Percentiles rank a stretch among this genome's conserved stretches.
These are phyloP conservation scores for Podospora appendiculata DNA, from an alignment of 495 filamentous ascomycete species.

Conservation along the genomic window DNA sequence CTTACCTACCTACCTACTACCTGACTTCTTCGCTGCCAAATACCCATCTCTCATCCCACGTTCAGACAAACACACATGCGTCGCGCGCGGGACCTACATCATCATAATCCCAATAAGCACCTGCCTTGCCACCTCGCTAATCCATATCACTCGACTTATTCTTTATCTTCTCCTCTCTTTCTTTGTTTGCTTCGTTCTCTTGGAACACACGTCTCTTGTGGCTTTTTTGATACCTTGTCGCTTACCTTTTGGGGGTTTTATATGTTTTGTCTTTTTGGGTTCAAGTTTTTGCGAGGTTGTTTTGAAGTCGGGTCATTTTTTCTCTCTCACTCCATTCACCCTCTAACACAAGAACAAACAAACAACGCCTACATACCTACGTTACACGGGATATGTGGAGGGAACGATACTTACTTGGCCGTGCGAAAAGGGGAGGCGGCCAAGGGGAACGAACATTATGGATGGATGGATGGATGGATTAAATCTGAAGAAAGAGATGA, in stretches of 20 bases:
- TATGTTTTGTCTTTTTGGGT: background rate
- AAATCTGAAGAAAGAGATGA: background rate
- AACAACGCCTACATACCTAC: too few relatives aligned
- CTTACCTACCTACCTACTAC: too few relatives aligned
- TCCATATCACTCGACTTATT: background rate
- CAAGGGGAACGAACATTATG: background rate
- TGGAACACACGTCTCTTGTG: conserved; percentile 1
- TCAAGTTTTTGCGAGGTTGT: background rate
- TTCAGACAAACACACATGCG: too few relatives aligned
- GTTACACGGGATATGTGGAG: background rate
- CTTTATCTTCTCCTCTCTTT: background rate
- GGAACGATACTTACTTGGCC: background rate
- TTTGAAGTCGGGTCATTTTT: background rate
- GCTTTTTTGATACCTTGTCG: conserved; percentile 27
- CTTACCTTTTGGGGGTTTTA: conserved; percentile 2
- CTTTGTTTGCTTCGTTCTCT: background rate
- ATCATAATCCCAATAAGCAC: too few relatives aligned
- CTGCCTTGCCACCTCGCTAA: background rate
- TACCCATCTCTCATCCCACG: too few relatives aligned
- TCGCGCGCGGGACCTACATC: too few relatives aligned
- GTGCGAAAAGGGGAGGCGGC: background rate
- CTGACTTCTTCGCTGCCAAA: too few relatives aligned
- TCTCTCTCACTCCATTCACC: too few relatives aligned
- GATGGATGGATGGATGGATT: background rate
- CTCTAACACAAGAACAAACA: too few relatives aligned